Evolutionary conservation across 2,329 filamentous ascomycete genomes (phyloP).

Genomic region (Sporothrix schenckii): DNA sequence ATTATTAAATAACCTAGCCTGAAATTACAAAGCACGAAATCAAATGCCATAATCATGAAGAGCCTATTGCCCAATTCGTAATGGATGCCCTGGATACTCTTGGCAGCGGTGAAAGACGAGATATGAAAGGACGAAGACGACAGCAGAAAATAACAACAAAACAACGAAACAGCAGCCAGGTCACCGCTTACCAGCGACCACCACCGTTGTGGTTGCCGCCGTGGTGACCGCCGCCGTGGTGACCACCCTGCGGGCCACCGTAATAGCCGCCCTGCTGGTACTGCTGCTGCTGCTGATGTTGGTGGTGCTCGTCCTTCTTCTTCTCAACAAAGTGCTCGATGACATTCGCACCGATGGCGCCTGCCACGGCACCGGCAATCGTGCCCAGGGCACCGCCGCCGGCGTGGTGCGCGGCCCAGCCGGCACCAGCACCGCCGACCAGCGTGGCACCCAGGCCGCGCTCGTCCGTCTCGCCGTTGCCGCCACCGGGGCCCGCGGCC

Average conservation of each 20-base stretch:
- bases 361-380: conserved; percentile 54
- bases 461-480: conserved; percentile 47
- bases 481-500: conserved; percentile 37
- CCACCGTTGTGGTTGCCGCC: conserved; percentile 2
- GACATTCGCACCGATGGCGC: conserved; percentile 59
- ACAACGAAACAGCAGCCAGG: background rate
- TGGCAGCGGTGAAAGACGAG: background rate
- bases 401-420: conserved; percentile 57
- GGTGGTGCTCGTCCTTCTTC: conserved; percentile 31
- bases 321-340: conserved; percentile 47
- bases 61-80: conserved; percentile 1
- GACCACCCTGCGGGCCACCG: conserved; percentile 3
- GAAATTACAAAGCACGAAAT: background rate
- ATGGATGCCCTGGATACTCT: conserved; percentile 15
- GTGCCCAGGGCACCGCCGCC: conserved; percentile 57
- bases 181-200: conserved; percentile 25
- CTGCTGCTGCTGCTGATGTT: conserved; percentile 16
- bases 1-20: no score
- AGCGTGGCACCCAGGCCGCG: conserved; percentile 60
- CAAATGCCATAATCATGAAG: conserved; percentile 15
- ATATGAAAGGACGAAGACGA: background rate
- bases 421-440: conserved; percentile 57
- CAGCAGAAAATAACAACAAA: background rate
- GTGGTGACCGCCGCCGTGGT: conserved; percentile 7
- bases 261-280: conserved; percentile 14